phyloP scores from a whole-genome alignment of 148 eudicot species.

The Cornus controversa region DNA sequence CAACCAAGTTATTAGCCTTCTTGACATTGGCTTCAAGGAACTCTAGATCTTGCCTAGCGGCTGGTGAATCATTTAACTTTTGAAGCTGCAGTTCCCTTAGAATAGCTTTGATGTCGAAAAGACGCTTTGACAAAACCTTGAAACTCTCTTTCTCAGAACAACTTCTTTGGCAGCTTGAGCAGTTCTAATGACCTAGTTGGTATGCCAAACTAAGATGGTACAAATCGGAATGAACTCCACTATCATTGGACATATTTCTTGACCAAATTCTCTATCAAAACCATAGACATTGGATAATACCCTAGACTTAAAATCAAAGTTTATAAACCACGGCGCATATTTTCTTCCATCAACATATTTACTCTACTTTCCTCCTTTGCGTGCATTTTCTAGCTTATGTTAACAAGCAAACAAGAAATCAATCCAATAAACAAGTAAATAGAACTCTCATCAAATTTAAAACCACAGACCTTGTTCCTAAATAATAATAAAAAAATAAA shows the following conservation, averaged over 20 bases:
- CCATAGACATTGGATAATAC: neutral
- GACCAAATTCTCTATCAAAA: neutral
- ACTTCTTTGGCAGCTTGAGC: constrained; percentile 42
- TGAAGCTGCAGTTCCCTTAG: constrained; percentile 29
- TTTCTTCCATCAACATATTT: no score
- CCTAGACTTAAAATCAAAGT: neutral
- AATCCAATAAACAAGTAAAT: no score
- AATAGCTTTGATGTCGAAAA: constrained; percentile 30
- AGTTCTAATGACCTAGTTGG: constrained; percentile 31
- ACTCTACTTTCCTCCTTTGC: neutral
- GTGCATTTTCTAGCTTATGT: no score
- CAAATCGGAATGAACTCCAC: constrained; percentile 36
- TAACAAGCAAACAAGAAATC: neutral
- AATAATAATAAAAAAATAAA: no score
- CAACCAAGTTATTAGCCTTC: constrained; percentile 35
- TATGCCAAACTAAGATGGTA: constrained; percentile 24
- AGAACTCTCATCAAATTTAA: neutral
- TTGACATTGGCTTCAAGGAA: constrained; percentile 33
- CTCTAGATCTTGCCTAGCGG: constrained; percentile 36
- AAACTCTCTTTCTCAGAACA: constrained; percentile 39
- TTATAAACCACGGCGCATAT: no score
- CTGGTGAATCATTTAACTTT: constrained; percentile 29
- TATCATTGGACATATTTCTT: neutral
- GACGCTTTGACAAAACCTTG: constrained; percentile 30
- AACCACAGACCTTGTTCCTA: neutral